Percentiles rank a stretch among this genome's conserved stretches.
Evolutionary conservation across 768 basidiomycete genomes (phyloP).

Genomic region (Trichaptum fuscoviolaceum): DNA sequence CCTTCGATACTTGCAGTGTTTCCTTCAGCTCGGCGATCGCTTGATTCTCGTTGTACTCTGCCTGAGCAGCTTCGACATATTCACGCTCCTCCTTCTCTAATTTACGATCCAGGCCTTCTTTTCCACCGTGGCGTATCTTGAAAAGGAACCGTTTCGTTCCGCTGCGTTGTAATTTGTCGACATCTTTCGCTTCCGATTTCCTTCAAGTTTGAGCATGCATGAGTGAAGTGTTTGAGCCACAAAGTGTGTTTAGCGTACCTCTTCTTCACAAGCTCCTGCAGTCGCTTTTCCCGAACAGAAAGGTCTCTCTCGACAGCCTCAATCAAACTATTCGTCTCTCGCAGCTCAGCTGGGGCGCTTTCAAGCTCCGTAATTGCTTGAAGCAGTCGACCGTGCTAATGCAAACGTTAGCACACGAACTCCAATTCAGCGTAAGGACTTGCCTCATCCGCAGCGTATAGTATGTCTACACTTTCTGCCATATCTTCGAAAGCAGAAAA

Average conservation of each 20-base stretch:
- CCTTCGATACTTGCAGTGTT: neutral
- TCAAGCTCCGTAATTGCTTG: neutral
- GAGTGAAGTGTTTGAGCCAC: neutral
- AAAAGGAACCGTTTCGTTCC: neutral
- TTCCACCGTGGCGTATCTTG: neutral
- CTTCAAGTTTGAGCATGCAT: neutral
- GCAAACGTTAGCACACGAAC: neutral
- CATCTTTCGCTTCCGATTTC: slow-evolving; percentile 1
- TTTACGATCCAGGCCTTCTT: neutral
- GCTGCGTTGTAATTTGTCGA: neutral
- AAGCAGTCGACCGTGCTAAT: neutral
- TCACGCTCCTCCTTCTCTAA: neutral
- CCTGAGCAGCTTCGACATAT: neutral
- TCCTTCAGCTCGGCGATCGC: neutral
- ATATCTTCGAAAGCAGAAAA: neutral
- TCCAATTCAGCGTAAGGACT: neutral
- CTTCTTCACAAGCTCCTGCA: neutral
- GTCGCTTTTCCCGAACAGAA: neutral
- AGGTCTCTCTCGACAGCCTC: neutral
- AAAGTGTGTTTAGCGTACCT: neutral
- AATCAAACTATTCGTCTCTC: neutral
- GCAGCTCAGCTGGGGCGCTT: neutral
- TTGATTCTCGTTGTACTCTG: neutral
- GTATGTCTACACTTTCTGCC: neutral
- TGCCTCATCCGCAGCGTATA: neutral